Percentiles rank a stretch among this genome's conserved stretches.
Evolutionary conservation across 805 yeast species (phyloP).

Genomic region (Candida multigemmis): DNA sequence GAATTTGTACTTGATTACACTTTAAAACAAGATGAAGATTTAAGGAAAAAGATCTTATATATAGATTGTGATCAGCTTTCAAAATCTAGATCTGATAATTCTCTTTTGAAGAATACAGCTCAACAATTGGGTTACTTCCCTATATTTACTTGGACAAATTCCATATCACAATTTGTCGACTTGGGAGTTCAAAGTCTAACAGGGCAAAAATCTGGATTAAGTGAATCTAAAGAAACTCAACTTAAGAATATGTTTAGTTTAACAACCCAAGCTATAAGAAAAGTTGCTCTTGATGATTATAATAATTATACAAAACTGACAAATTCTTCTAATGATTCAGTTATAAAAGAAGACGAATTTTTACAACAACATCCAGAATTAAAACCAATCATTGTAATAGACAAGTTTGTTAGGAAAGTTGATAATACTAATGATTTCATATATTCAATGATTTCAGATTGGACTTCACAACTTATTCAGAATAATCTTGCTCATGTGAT

Average conservation of each 20-base stretch:
- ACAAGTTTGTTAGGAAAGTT: conserved; percentile 56
- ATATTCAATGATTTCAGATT: conserved; percentile 70
- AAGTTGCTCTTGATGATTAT: conserved; percentile 35
- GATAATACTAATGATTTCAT: conserved; percentile 48
- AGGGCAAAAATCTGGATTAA: conserved; percentile 87
- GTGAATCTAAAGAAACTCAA: conserved; percentile 76
- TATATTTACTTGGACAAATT: conserved; percentile 85
- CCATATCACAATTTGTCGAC: conserved; percentile 70
- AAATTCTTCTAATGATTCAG: conserved; percentile 13
- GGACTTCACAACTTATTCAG: conserved; percentile 75
- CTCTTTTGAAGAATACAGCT: conserved; percentile 60
- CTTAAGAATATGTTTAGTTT: conserved; percentile 71
- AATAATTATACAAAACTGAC: conserved; percentile 13
- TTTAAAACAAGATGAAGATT: conserved; percentile 40
- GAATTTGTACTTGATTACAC: conserved; percentile 67
- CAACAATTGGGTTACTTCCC: conserved; percentile 85
- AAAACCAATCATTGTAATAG: conserved; percentile 80
- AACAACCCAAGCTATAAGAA: conserved; percentile 65
- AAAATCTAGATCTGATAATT: conserved; percentile 67
- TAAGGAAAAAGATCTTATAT: conserved; percentile 42
- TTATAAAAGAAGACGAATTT: conserved; percentile 67
- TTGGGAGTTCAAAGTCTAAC: conserved; percentile 82
- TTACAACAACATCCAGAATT: conserved; percentile 77
- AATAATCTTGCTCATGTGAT: conserved; percentile 85
- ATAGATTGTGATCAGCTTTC: conserved; percentile 73